Evolutionary conservation across 1,139 yeast genomes (phyloP).

Genomic region (Candida glucosophila): DNA sequence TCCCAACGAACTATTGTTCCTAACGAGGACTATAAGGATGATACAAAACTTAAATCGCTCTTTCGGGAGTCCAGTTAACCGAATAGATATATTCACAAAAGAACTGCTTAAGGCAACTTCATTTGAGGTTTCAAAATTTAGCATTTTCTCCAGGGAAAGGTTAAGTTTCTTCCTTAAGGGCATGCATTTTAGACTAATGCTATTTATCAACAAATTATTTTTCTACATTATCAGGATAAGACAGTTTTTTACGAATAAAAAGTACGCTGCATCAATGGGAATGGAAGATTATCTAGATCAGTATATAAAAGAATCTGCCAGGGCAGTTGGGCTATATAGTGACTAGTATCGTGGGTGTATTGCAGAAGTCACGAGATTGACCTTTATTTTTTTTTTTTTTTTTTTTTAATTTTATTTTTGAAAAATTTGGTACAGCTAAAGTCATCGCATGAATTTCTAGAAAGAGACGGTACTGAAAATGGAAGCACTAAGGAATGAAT

Average conservation of each 20-base stretch:
- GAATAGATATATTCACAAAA: conserved; percentile 53
- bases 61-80: conserved; percentile 66
- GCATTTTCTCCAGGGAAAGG: conserved; percentile 2
- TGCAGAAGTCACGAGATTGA: no score
- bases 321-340: no score
- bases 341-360: no score
- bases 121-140: conserved; percentile 3
- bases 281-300: conserved; percentile 41
- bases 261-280: conserved; percentile 28
- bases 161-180: neutral
- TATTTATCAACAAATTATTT: conserved; percentile 35
- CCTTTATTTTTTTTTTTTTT: no score
- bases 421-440: no score
- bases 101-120: conserved; percentile 35
- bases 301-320: conserved; percentile 34
- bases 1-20: conserved; percentile 57
- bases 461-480: conserved; percentile 9
- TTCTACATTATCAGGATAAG: conserved; percentile 33
- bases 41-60: conserved; percentile 60
- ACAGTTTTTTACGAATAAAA: conserved; percentile 26
- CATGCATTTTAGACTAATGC: conserved; percentile 6
- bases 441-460: no score
- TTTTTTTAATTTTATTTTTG: no score
- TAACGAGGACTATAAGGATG: conserved; percentile 67
- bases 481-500: conserved; percentile 26